Base-by-base conservation (phyloP, 2,329 filamentous ascomycete species). In the Alternaria alternata region DNA sequence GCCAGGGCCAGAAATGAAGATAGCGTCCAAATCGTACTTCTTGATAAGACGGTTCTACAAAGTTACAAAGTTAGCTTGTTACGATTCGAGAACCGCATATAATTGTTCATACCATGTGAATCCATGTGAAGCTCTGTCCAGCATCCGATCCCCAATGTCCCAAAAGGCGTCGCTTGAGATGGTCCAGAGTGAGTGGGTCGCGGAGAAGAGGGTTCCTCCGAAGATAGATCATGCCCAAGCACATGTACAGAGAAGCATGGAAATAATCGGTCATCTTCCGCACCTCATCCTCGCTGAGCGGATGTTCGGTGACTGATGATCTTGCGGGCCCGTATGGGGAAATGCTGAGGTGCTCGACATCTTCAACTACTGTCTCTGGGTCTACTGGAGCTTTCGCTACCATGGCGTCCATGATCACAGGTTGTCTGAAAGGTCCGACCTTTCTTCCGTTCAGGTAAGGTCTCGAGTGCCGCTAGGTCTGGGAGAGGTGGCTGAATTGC, bases 141-240 rank as follows among this genome's bases (percentile, higher is more conserved):
- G 91, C 88, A 51, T 91, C 90, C 3, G 89, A 92, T 54, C 91
- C 91, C 84, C 91, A 94, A 75, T 94, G 91, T 39, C 91, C 91
- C 2, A 94, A 82, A 8, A 93, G 82, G 65, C 91, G 87, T 60
- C 86, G 83, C 80, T 94, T 94, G 80, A 93, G 82, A 72, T 93
- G 89, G 54, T 91, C 87, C 32, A 86, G 80, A 67, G 87, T 87
- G 65, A 92, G 83, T 1, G 89, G 89, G 67, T 92, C 87, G 61
- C 85, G 85, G 43, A 94, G 86, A 12, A 94, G 84, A 14, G 90
- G 89, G 65, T 94, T 94, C 39, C 89, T 84, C 66, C 86, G 86
- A 59, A 94, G 86, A 73, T 93, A 93, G 69, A 94, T 90, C 91
- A 94, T 93, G 62, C 90, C 91, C 51, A 93, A 80, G 66, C 89